Evolutionary conservation across 2,329 filamentous ascomycete species (phyloP), one percentile per base, ranked within the genome.

Genomic region (Xylaria sp.): DNA sequence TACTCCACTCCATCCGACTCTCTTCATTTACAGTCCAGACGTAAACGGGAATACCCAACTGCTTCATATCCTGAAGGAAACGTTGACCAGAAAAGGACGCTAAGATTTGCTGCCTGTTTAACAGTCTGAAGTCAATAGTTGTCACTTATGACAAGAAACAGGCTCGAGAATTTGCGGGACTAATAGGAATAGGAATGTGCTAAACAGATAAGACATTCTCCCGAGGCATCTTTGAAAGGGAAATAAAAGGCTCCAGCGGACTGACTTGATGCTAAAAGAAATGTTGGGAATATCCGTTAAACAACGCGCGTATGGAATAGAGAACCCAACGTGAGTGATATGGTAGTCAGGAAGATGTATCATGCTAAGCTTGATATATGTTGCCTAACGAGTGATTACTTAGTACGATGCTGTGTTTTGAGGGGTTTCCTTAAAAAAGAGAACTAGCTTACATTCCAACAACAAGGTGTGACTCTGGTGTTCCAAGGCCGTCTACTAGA

Each of bases 1-100:
- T 88, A 72, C 89, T 87, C 93, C 94, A 97, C 74, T 89, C 87
- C 94, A 98, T 98, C 81, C 89, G 88, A 59, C 85, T 84, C 71
- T 88, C 87, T 15, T 91, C 87, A 78, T 98, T 97, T 60, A 97
- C 92, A 0, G 94, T 98, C 95, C 95, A 98, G 0, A 89, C 87
- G 75, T 91, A 90, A 4, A 98, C 83, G 3, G 87, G 86, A 25
- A 91, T 86, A 18, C 84, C 82, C 1, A 84, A 82, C 57, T 82
- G 78, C 69, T 86, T 85, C 31, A 89, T 87, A 64, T 90, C 86
- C 13, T 84, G 83, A 18, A 94, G 80, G 81, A 98, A 96, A 12
- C 83, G 81, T 10, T 80, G 78, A 8, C 94, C 94, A 44, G 88
- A 82, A 0, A 90, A 90, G 0, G 91, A 89, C 67, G 93, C 86